Evolutionary conservation across 2,329 filamentous ascomycete genomes (phyloP), one percentile per base, ranked within the genome.

Genomic region (Malbranchea zuffiana): DNA sequence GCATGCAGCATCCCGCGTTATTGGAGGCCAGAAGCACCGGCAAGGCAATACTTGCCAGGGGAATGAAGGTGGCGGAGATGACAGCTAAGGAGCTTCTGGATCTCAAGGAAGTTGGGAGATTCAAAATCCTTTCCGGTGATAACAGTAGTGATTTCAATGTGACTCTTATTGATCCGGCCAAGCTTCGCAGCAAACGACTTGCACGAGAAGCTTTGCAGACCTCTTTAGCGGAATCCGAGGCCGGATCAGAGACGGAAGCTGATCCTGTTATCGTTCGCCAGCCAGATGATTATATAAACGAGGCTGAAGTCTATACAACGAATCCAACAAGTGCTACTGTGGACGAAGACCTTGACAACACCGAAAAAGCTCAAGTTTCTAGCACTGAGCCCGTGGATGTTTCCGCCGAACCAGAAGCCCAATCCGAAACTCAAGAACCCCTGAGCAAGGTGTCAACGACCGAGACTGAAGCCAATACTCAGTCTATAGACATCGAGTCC

Each of bases 61-160:
- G 77, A 37, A 95, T 96, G 84, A 68, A 69, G 12, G 66, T 83
- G 42, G 86, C 90, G 3, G 78, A 85, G 41, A 65, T 75, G 20
- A 79, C 86, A 12, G 88, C 87, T 11, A 78, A 76, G 50, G 84
- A 96, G 55, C 71, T 98, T 17, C 71, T 69, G 21, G 72, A 79
- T 27, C 67, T 98, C 20, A 94, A 90, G 69, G 77, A 87, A 45
- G 81, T 90, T 40, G 82, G 81, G 5, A 71, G 71, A 42, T 92
- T 81, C 79, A 96, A 96, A 65, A 73, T 94, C 26, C 68, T 71
- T 24, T 78, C 82, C 5, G 65, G 70, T 23, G 88, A 96, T 55
- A 65, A 71, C 2, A 79, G 75, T 8, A 78, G 90, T 35, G 78
- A 93, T 54, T 96, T 93, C 51, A 78, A 80, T 32, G 76, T 73